Evolutionary conservation across 2,329 filamentous ascomycete genomes (phyloP).

Genomic region (Monilinia fructicola): DNA sequence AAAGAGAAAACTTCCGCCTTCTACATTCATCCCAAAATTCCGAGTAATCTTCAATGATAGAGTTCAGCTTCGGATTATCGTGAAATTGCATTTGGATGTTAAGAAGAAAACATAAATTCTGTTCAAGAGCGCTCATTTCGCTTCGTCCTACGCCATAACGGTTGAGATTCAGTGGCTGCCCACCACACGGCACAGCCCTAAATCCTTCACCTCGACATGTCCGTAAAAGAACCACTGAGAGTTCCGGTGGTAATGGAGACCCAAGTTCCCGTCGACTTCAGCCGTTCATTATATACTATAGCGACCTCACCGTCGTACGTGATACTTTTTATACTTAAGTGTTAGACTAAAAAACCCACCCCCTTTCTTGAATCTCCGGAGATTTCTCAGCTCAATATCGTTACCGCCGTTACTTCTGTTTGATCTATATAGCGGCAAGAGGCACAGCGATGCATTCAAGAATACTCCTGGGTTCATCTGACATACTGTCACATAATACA

Average conservation of each 20-base stretch:
- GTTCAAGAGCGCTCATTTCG: too few relatives aligned
- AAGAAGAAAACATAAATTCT: background rate
- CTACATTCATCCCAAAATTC: background rate
- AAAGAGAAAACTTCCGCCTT: background rate
- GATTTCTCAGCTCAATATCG: background rate
- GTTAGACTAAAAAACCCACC: background rate
- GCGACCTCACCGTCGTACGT: too few relatives aligned
- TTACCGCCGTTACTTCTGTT: background rate
- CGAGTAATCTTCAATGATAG: background rate
- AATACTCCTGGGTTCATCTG: constrained; percentile 5
- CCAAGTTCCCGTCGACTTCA: background rate
- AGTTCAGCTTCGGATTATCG: background rate
- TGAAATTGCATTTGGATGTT: background rate
- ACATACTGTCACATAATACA: constrained; percentile 7
- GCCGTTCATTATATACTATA: background rate
- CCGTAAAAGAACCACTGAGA: background rate
- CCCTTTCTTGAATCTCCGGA: background rate
- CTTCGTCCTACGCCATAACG: background rate
- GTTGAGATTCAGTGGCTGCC: background rate
- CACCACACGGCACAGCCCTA: background rate
- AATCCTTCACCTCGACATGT: background rate
- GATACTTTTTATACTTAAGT: too few relatives aligned
- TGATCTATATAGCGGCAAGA: constrained; percentile 1
- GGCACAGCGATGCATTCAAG: background rate
- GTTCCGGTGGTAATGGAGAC: background rate